phyloP scores from a whole-genome alignment of 2,329 filamentous ascomycete genomes.

The Sarocladium kiliense region DNA sequence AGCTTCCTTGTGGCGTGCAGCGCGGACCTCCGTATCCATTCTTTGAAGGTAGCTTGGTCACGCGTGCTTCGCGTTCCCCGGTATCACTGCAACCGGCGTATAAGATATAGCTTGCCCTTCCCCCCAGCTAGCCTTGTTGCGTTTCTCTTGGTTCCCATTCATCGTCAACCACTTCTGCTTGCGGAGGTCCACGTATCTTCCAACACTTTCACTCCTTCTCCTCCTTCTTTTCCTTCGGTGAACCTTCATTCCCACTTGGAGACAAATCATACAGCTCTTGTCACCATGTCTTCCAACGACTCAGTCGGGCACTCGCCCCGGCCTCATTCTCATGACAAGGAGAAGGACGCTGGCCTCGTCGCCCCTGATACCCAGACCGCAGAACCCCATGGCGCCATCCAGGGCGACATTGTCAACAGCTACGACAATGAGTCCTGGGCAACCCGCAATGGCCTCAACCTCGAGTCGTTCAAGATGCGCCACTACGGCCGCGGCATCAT shows the following conservation, averaged over 20 bases:
- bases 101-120: neutral
- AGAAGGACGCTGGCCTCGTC: conserved; percentile 7
- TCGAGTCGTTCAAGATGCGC: conserved; percentile 32
- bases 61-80: neutral
- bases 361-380: neutral
- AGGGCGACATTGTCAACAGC: conserved; percentile 9
- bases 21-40: neutral
- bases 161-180: neutral
- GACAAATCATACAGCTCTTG: neutral
- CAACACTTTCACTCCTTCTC: neutral
- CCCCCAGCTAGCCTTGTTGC: too few relatives aligned
- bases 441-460: conserved; percentile 32
- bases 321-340: conserved; percentile 10
- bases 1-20: neutral
- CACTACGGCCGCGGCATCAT: conserved; percentile 26
- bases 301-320: conserved; percentile 6
- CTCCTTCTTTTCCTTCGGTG: neutral
- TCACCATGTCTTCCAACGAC: conserved; percentile 14
- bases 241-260: neutral
- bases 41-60: neutral
- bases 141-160: too few relatives aligned
- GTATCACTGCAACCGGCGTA: conserved; percentile 1
- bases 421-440: conserved; percentile 24
- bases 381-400: neutral
- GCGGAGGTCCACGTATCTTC: neutral